Conservation (phyloP, 768 basidiomycete species). For the Tephrocybe sp. region DNA sequence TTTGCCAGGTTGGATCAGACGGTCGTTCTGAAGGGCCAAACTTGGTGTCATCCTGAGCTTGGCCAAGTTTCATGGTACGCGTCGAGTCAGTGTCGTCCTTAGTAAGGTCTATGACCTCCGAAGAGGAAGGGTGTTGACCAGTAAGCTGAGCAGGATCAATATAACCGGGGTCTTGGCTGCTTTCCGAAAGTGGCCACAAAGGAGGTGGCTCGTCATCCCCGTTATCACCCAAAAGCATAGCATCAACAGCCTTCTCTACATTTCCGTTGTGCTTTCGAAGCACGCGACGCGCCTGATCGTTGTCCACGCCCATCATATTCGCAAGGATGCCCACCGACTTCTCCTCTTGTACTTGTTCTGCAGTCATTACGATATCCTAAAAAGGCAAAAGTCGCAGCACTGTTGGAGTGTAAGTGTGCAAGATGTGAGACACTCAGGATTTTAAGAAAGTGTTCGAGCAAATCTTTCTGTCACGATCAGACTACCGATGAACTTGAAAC, state of each 20-base stretch:
- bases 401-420: no score
- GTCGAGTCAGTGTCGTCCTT: conserved; percentile 52
- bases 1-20: conserved; percentile 66
- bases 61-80: conserved; percentile 53
- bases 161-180: conserved; percentile 20
- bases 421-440: no score
- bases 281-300: conserved; percentile 52
- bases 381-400: no score
- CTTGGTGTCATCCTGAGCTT: conserved; percentile 40
- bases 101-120: conserved; percentile 60
- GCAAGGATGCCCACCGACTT: conserved; percentile 33
- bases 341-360: conserved; percentile 27
- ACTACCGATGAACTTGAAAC: no score
- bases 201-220: conserved; percentile 28
- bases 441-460: no score
- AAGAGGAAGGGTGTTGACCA: conserved; percentile 18
- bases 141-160: conserved; percentile 11
- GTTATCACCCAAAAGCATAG: conserved; percentile 52
- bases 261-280: conserved; percentile 62
- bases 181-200: conserved; percentile 21
- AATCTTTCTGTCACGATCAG: no score
- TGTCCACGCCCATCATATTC: conserved; percentile 32
- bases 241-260: conserved; percentile 53
- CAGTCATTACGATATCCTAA: conserved; percentile 13
- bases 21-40: conserved; percentile 64